phyloP scores from a whole-genome alignment of 2,329 filamentous ascomycete genomes.

The Chaetomium olivaceum region DNA sequence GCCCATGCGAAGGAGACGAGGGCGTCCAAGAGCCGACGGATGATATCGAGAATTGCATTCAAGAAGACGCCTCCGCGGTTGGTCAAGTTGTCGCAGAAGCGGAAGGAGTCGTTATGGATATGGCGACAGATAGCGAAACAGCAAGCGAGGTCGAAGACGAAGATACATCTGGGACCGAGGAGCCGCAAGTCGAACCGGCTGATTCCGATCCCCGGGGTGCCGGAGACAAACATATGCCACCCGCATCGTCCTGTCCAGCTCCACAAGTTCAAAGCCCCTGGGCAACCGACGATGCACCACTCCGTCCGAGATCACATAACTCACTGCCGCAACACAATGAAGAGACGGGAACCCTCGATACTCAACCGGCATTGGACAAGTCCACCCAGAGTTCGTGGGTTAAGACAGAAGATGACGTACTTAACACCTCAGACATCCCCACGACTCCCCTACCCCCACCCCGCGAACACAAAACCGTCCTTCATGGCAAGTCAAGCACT shows the following conservation, averaged over 20 bases:
- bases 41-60: neutral
- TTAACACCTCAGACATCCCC: conserved; percentile 4
- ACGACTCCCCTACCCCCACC: neutral
- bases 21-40: neutral
- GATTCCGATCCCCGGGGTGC: neutral
- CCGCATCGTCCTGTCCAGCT: neutral
- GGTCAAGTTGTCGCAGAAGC: neutral
- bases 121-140: neutral
- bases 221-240: neutral
- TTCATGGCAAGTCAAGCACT: conserved; percentile 18
- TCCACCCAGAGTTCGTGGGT: conserved; percentile 37
- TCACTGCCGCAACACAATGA: neutral
- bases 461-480: neutral
- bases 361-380: conserved; percentile 28
- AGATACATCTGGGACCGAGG: neutral
- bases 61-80: neutral
- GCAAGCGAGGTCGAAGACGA: conserved; percentile 13
- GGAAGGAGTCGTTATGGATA: neutral
- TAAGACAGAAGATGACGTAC: conserved; percentile 14
- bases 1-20: neutral
- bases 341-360: neutral
- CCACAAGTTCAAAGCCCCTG: conserved; percentile 21
- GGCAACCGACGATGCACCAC: conserved; percentile 1
- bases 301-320: neutral
- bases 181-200: neutral